Conservation (phyloP, 768 basidiomycete genomes). For the Trametes cingulata region DNA sequence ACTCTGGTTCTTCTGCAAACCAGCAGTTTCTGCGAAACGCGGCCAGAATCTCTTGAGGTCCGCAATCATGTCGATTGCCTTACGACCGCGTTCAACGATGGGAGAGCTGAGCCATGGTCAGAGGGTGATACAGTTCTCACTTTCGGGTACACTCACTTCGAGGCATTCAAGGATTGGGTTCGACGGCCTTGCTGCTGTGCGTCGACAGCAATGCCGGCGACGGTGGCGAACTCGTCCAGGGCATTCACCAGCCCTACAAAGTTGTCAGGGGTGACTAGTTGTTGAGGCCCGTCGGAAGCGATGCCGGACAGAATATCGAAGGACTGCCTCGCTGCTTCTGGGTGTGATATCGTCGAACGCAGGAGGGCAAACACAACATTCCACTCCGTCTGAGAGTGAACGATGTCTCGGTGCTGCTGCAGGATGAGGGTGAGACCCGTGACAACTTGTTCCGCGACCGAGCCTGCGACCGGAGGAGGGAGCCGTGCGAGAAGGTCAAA, state of each 20-base stretch:
- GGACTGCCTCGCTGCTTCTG: conserved; percentile 83
- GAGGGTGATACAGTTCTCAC: neutral
- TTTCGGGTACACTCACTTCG: conserved; percentile 22
- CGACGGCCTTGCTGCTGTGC: conserved; percentile 48
- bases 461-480: conserved; percentile 70
- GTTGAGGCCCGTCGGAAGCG: conserved; percentile 59
- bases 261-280: conserved; percentile 73
- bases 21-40: conserved; percentile 51
- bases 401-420: conserved; percentile 71
- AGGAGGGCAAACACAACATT: conserved; percentile 87
- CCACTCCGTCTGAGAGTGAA: conserved; percentile 96
- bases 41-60: conserved; percentile 69
- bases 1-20: conserved; percentile 44
- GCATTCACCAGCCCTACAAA: conserved; percentile 76
- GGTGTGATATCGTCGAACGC: conserved; percentile 80
- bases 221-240: conserved; percentile 83
- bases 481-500: conserved; percentile 87
- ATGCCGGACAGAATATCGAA: conserved; percentile 76
- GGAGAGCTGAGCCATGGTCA: conserved; percentile 54
- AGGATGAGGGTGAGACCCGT: conserved; percentile 80
- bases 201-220: conserved; percentile 63
- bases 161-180: conserved; percentile 27
- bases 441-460: conserved; percentile 90
- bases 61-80: conserved; percentile 79
- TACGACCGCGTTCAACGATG: conserved; percentile 75